A percentile compares a stretch with the other conserved stretches of the same genome.
phyloP scores from a whole-genome alignment of 257 asterid species.

The Nyctanthes arbortristis region DNA sequence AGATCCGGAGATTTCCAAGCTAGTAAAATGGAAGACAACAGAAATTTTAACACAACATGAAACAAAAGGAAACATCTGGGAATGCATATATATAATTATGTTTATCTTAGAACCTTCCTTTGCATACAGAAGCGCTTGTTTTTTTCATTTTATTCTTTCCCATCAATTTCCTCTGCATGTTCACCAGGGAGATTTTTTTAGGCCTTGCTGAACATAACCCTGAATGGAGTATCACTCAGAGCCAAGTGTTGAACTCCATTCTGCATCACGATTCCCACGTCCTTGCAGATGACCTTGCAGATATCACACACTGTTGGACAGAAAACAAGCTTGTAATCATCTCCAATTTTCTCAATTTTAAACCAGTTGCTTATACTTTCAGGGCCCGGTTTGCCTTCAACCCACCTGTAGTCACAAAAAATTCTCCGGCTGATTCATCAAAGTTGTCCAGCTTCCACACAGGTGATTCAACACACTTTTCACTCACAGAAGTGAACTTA shows the following conservation, averaged over 20 bases:
- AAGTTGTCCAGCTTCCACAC: not conserved
- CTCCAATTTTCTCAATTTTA: not conserved
- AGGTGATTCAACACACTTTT: not conserved
- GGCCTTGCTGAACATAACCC: slow-evolving; percentile 31
- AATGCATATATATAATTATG: not conserved
- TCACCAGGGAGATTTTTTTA: not conserved
- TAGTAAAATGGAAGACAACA: too few relatives aligned
- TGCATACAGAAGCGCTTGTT: not conserved
- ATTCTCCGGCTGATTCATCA: not conserved
- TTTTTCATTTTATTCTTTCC: not conserved
- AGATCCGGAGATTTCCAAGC: not conserved
- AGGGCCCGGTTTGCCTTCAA: not conserved
- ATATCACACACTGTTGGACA: not conserved
- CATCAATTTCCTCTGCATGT: not conserved
- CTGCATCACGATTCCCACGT: not conserved
- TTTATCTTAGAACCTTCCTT: not conserved
- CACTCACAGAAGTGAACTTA: not conserved
- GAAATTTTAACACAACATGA: not conserved
- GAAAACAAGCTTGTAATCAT: not conserved
- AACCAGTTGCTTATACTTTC: not conserved
- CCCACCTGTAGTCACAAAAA: not conserved
- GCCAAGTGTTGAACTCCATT: slow-evolving; percentile 19
- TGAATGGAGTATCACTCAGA: slow-evolving; percentile 26
- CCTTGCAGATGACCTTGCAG: not conserved
- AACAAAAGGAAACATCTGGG: not conserved